Conservation (phyloP, 2,329 filamentous ascomycete species). For the Aspergillus sp. region DNA sequence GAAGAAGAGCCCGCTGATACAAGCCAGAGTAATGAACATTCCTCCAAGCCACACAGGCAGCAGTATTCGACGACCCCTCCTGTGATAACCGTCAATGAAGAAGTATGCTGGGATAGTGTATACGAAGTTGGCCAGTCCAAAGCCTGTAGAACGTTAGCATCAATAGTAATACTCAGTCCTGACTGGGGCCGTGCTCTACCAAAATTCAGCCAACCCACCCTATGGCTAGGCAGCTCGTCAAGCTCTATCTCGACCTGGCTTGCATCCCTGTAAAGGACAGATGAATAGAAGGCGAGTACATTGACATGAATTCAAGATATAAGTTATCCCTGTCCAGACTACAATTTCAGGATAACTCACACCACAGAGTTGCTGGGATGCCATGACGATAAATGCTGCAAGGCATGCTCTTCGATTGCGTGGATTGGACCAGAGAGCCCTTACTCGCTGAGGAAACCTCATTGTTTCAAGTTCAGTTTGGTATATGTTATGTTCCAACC, state of each 20-base stretch:
- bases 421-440: constrained; percentile 26
- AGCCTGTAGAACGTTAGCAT: constrained; percentile 21
- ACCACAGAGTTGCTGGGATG: constrained; percentile 37
- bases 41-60: constrained; percentile 33
- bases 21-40: constrained; percentile 33
- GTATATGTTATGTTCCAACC: constrained; percentile 6
- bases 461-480: neutral
- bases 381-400: constrained; percentile 35
- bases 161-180: neutral
- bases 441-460: constrained; percentile 26
- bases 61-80: constrained; percentile 30
- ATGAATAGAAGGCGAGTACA: constrained; percentile 37
- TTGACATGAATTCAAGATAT: constrained; percentile 26
- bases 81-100: constrained; percentile 29
- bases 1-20: constrained; percentile 30
- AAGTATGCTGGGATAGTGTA: constrained; percentile 35
- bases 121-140: constrained; percentile 35
- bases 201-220: constrained; percentile 27
- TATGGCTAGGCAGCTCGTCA: neutral
- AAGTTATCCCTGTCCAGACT: neutral
- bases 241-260: constrained; percentile 10
- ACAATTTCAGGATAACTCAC: constrained; percentile 12
- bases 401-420: constrained; percentile 32
- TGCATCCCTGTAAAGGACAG: constrained; percentile 3
- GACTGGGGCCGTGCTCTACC: constrained; percentile 15